Evolutionary conservation across 208 protist species (phyloP).

Genomic region (Leishmania amazonensis): DNA sequence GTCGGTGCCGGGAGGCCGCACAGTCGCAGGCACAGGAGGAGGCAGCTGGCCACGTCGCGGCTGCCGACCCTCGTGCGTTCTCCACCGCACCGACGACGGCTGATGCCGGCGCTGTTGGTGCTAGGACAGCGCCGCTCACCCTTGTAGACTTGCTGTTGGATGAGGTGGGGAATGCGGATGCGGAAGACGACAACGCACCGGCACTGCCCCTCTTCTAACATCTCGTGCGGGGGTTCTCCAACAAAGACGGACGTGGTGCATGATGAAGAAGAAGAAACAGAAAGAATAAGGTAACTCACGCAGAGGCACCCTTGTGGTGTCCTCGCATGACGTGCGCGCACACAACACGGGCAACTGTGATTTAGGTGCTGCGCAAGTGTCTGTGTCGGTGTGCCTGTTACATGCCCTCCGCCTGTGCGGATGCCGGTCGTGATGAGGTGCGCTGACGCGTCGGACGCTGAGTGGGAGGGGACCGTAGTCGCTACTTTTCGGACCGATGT

Average conservation of each 20-base stretch:
- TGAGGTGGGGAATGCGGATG: neutral
- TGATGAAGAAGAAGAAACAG: neutral
- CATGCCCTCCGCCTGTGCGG: neutral
- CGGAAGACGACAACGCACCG: constrained; percentile 15
- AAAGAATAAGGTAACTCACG: neutral
- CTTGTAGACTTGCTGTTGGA: neutral
- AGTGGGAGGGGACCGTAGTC: neutral
- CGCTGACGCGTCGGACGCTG: neutral
- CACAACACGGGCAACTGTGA: neutral
- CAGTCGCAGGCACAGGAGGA: neutral
- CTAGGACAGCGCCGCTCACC: neutral
- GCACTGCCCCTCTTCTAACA: neutral
- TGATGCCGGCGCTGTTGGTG: neutral
- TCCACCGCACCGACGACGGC: constrained; percentile 15
- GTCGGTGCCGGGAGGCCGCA: neutral
- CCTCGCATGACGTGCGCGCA: neutral
- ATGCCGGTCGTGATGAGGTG: neutral
- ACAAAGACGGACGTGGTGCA: neutral
- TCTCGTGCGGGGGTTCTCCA: neutral
- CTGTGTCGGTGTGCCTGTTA: neutral
- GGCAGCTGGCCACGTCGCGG: neutral
- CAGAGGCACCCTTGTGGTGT: neutral
- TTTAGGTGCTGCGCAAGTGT: constrained; percentile 4
- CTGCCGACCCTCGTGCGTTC: constrained; percentile 2
- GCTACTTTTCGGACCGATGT: neutral